phyloP scores from a whole-genome alignment of 169 alveolate genomes.

The Plasmodium sp. region DNA sequence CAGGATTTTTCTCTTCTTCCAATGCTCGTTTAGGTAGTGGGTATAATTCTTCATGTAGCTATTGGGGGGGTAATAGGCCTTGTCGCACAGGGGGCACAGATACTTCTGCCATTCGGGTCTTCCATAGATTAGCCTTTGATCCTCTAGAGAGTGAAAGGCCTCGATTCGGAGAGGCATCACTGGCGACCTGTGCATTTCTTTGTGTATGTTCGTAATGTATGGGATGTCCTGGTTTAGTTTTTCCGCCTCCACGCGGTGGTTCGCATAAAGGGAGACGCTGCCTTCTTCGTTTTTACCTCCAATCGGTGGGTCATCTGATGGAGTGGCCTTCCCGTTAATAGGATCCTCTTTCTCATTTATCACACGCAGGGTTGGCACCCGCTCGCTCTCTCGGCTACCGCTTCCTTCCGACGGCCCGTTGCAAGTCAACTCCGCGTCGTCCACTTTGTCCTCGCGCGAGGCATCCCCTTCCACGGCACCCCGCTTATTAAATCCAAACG shows the following conservation, averaged over 20 bases:
- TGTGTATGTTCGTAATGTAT: constrained; percentile 39
- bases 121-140: constrained; percentile 76
- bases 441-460: neutral
- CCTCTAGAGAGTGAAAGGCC: constrained; percentile 80
- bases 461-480: neutral
- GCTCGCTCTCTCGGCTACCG: neutral
- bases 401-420: neutral
- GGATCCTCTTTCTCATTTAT: neutral
- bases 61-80: constrained; percentile 72
- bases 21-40: constrained; percentile 75
- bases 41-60: constrained; percentile 58
- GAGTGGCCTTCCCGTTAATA: neutral
- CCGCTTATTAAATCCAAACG: neutral
- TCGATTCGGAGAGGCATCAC: constrained; percentile 80
- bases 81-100: constrained; percentile 79
- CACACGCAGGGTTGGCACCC: neutral
- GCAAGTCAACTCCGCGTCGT: neutral
- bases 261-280: neutral
- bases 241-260: constrained; percentile 40
- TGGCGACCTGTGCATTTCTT: constrained; percentile 79
- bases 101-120: constrained; percentile 76
- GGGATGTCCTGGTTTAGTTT: constrained; percentile 61
- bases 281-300: neutral
- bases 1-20: constrained; percentile 70
- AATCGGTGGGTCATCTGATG: neutral